These are phyloP conservation scores for Trichoderma hamatum DNA, from an alignment of 2,329 filamentous ascomycete species.

Conservation along the genomic window DNA sequence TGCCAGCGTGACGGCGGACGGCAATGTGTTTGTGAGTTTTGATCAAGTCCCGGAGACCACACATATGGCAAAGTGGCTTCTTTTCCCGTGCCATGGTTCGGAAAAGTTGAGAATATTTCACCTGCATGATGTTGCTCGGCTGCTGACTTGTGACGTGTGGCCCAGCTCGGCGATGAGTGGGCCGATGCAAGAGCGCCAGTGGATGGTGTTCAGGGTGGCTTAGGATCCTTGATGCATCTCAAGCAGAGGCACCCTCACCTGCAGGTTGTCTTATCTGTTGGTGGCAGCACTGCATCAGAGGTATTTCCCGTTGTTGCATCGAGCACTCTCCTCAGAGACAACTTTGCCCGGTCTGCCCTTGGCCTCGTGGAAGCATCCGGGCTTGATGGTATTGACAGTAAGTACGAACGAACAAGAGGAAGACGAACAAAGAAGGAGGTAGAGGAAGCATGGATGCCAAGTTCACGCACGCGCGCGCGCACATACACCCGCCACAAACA, in stretches of 20 bases:
- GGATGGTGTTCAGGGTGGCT: slow-evolving; percentile 69
- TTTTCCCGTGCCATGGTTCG: slow-evolving; percentile 4
- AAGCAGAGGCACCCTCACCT: slow-evolving; percentile 72
- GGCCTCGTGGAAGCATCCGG: slow-evolving; percentile 71
- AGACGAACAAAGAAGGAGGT: neutral
- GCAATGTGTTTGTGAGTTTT: slow-evolving; percentile 70
- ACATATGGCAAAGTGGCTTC: slow-evolving; percentile 18
- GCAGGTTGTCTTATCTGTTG: slow-evolving; percentile 76
- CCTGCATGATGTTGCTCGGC: slow-evolving; percentile 20
- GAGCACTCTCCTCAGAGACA: slow-evolving; percentile 62
- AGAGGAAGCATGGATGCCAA: neutral
- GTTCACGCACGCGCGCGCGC: neutral
- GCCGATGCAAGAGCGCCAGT: slow-evolving; percentile 73
- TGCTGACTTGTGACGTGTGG: slow-evolving; percentile 34
- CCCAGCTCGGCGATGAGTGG: slow-evolving; percentile 76
- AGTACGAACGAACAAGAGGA: slow-evolving; percentile 30
- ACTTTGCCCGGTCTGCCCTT: slow-evolving; percentile 69
- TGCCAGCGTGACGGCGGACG: slow-evolving; percentile 72
- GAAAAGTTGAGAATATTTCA: slow-evolving; percentile 16
- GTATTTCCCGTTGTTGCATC: slow-evolving; percentile 70
- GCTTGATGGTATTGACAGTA: slow-evolving; percentile 68
- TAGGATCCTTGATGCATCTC: slow-evolving; percentile 72
- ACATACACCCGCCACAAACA: neutral
- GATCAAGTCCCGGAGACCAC: slow-evolving; percentile 12
- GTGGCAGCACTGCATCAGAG: slow-evolving; percentile 66